Percentiles rank a stretch among this genome's conserved stretches.
These are phyloP conservation scores for Hypsizygus ulmarius DNA, from an alignment of 1,284 basidiomycete species.

Conservation along the genomic window DNA sequence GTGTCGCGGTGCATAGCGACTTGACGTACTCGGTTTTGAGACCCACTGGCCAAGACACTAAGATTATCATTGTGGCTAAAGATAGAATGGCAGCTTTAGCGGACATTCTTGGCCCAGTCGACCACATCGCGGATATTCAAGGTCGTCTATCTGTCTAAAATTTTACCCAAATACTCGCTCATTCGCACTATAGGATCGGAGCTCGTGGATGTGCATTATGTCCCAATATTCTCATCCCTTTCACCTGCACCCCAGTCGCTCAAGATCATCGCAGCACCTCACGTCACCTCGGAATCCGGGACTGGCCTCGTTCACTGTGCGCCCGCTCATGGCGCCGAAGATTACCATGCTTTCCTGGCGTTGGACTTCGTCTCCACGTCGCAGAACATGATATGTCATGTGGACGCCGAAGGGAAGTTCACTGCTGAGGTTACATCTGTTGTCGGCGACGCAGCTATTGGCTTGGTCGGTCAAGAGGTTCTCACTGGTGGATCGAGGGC, in stretches of 20 bases:
- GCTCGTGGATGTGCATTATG: constrained; percentile 68
- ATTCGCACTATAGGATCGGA: constrained; percentile 49
- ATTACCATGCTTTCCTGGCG: constrained; percentile 74
- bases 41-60: constrained; percentile 28
- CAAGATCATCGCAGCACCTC: constrained; percentile 52
- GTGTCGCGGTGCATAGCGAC: constrained; percentile 79
- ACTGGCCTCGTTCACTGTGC: constrained; percentile 97
- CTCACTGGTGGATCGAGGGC: constrained; percentile 68
- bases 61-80: constrained; percentile 62
- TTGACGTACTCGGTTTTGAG: constrained; percentile 71
- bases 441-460: constrained; percentile 44
- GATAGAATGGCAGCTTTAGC: constrained; percentile 61
- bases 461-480: constrained; percentile 71
- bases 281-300: constrained; percentile 89
- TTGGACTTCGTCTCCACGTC: constrained; percentile 43
- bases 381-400: constrained; percentile 65
- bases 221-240: constrained; percentile 57
- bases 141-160: constrained; percentile 35
- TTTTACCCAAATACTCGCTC: not conserved
- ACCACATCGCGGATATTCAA: constrained; percentile 46
- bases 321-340: constrained; percentile 93
- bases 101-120: constrained; percentile 50
- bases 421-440: constrained; percentile 53
- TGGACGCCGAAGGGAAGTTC: constrained; percentile 82
- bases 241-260: constrained; percentile 26